These are phyloP conservation scores for Fusarium pseudonygamai DNA, from an alignment of 2,329 filamentous ascomycete species.

Conservation along the genomic window DNA sequence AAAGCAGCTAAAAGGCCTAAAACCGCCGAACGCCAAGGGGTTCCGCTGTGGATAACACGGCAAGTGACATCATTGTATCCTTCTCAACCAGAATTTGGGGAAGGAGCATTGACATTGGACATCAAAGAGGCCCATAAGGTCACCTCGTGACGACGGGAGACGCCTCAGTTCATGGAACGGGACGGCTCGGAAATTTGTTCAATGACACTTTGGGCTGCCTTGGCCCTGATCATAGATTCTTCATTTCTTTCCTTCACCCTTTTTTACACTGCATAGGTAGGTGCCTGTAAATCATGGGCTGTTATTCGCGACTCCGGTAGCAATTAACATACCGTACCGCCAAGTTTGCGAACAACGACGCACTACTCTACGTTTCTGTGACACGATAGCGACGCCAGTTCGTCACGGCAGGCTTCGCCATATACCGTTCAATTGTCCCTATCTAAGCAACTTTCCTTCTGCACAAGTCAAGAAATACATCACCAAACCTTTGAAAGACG, in stretches of 20 bases:
- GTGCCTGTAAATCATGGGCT: neutral
- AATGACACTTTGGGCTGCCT: neutral
- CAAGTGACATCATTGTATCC: conserved; percentile 33
- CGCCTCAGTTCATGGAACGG: neutral
- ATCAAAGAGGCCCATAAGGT: neutral
- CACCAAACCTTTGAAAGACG: neutral
- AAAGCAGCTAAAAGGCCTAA: neutral
- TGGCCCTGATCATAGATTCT: neutral
- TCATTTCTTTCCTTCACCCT: neutral
- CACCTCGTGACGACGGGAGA: conserved; percentile 11
- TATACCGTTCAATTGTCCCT: neutral
- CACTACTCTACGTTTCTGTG: neutral
- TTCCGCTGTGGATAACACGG: conserved; percentile 8
- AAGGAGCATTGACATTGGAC: conserved; percentile 4
- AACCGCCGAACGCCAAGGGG: conserved; percentile 23
- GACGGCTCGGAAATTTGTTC: conserved; percentile 4
- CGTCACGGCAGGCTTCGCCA: neutral
- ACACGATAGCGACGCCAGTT: conserved; percentile 2
- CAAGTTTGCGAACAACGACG: neutral
- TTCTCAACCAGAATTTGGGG: conserved; percentile 16
- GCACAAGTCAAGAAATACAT: neutral
- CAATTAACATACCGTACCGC: neutral
- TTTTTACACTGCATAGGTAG: neutral
- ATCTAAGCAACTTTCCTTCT: neutral
- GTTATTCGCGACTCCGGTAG: neutral